These are phyloP conservation scores for Haplosporangium gracile DNA, from an alignment of 192 early-diverging fungal genomes.

Conservation along the genomic window DNA sequence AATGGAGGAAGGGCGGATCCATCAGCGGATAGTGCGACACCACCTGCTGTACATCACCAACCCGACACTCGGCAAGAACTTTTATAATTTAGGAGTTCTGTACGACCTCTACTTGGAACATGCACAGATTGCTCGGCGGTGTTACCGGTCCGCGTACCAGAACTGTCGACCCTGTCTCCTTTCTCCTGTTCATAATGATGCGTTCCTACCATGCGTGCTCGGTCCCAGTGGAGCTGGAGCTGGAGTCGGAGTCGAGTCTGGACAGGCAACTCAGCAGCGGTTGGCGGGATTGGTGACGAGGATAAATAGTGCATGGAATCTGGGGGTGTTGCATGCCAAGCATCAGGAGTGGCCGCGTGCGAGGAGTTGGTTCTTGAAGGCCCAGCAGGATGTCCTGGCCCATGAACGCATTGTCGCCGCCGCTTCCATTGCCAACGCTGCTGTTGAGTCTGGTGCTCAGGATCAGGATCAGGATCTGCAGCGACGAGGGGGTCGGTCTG, in stretches of 20 bases:
- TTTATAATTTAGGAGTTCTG: conserved; percentile 44
- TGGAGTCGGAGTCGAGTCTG: background rate
- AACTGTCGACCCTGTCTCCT: background rate
- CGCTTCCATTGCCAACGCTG: background rate
- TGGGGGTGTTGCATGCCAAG: conserved; percentile 32
- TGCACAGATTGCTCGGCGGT: conserved; percentile 19
- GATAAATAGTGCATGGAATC: conserved; percentile 53
- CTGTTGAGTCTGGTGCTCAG: background rate
- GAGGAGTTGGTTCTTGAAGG: conserved; percentile 30
- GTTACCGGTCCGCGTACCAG: conserved; percentile 35
- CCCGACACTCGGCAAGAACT: conserved; percentile 39
- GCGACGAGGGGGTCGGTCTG: background rate
- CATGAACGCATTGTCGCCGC: conserved; percentile 3
- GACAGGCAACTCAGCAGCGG: background rate
- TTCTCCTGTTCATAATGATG: background rate
- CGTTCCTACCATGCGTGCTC: too few species aligned
- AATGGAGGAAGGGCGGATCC: background rate
- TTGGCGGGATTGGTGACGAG: conserved; percentile 6
- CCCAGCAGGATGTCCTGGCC: conserved; percentile 26
- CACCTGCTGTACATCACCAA: conserved; percentile 44
- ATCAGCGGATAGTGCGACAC: conserved; percentile 35
- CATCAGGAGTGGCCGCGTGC: conserved; percentile 29
- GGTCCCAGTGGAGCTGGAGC: too few species aligned
- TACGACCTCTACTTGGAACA: conserved; percentile 33
- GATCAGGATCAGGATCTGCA: background rate